phyloP scores from a whole-genome alignment of 2,329 filamentous ascomycete species.

The Gyromitra esculenta region DNA sequence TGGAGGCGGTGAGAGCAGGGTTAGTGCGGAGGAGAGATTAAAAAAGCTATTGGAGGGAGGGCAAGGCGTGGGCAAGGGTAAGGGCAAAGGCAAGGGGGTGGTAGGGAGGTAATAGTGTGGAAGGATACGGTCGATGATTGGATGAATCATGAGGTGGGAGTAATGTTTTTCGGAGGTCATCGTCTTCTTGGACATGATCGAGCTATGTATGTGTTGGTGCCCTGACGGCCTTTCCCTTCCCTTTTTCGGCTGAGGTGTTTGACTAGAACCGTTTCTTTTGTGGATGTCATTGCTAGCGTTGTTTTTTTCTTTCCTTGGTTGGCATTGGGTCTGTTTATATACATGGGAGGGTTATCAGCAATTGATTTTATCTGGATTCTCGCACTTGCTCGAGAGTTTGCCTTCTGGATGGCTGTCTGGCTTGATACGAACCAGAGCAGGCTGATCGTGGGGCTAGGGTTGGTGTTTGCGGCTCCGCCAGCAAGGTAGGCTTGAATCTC shows the following conservation, averaged over 20 bases:
- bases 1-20: constrained; percentile 22
- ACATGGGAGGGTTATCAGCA: constrained; percentile 5
- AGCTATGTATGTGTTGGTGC: neutral
- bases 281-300: constrained; percentile 9
- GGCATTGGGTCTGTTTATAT: constrained; percentile 5
- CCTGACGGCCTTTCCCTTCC: neutral
- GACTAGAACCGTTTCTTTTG: constrained; percentile 20
- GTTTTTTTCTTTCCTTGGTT: neutral
- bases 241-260: constrained; percentile 4
- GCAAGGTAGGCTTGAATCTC: too few species aligned
- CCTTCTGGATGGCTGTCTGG: neutral
- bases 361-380: neutral
- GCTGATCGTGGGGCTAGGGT: neutral
- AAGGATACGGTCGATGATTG: constrained; percentile 6
- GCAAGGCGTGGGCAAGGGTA: constrained; percentile 17
- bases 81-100: constrained; percentile 17
- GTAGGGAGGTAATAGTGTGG: constrained; percentile 17
- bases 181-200: neutral
- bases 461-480: too few species aligned
- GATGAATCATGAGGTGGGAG: constrained; percentile 28
- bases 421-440: neutral
- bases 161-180: neutral
- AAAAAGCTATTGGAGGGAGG: constrained; percentile 46
- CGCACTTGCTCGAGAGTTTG: neutral
- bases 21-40: constrained; percentile 46